Conservation (phyloP, 768 basidiomycete genomes). For the Termitomyces sp. region DNA sequence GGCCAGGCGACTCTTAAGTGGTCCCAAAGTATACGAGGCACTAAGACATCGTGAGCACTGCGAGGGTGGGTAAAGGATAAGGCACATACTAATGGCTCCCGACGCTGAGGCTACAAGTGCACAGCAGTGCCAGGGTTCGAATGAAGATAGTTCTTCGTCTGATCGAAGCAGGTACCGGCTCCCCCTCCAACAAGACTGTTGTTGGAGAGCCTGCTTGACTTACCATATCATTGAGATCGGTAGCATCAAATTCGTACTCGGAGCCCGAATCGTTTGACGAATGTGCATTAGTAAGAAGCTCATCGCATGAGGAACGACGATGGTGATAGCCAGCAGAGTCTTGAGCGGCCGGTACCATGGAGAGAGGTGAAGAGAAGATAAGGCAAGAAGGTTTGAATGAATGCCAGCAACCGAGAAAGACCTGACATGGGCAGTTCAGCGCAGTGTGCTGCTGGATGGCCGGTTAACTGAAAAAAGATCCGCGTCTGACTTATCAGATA, state of each 20-base stretch:
- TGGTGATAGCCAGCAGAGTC: slow-evolving; percentile 8
- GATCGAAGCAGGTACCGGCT: not conserved
- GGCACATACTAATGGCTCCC: slow-evolving; percentile 71
- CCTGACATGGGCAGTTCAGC: slow-evolving; percentile 4
- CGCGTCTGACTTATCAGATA: slow-evolving; percentile 6
- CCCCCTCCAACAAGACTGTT: not conserved
- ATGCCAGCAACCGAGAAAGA: not conserved
- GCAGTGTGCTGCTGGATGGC: not conserved
- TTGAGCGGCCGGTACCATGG: not conserved
- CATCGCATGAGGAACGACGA: slow-evolving; percentile 26
- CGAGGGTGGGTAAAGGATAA: not conserved
- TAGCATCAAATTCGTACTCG: slow-evolving; percentile 15
- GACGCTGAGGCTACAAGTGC: slow-evolving; percentile 70
- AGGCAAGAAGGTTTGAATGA: not conserved
- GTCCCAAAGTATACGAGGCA: slow-evolving; percentile 72
- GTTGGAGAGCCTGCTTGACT: slow-evolving; percentile 10
- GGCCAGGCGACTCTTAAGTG: slow-evolving; percentile 66
- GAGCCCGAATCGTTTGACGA: slow-evolving; percentile 12
- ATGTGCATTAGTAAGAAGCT: slow-evolving; percentile 18
- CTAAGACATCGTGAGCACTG: slow-evolving; percentile 28
- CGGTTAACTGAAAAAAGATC: too few species aligned
- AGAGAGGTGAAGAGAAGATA: not conserved
- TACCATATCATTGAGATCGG: slow-evolving; percentile 20
- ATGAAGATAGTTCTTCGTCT: slow-evolving; percentile 42
- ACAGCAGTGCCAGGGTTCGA: slow-evolving; percentile 58